phyloP scores from a whole-genome alignment of 257 asterid species.

The Ilex asprella region DNA sequence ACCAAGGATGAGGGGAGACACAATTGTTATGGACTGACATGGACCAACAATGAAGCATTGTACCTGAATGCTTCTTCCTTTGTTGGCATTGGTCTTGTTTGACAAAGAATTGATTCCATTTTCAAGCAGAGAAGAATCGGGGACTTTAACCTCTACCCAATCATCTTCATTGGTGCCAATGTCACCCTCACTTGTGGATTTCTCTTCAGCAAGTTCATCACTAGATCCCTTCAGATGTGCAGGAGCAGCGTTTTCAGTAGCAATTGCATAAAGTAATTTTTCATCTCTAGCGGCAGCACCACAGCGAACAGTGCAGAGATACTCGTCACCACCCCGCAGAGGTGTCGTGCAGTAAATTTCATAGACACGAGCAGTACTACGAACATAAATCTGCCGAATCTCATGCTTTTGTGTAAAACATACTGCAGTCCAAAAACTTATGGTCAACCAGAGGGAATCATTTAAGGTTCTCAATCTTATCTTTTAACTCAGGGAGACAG shows the following conservation, averaged over 20 bases:
- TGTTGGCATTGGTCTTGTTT: slow-evolving; percentile 14
- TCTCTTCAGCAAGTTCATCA: slow-evolving; percentile 30
- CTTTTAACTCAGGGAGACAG: too few relatives aligned
- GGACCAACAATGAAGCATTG: neutral
- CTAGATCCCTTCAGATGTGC: slow-evolving; percentile 23
- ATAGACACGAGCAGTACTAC: slow-evolving; percentile 87
- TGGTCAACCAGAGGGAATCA: slow-evolving; percentile 2
- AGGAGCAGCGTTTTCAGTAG: slow-evolving; percentile 26
- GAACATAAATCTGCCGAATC: slow-evolving; percentile 67
- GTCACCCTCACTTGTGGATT: slow-evolving; percentile 30
- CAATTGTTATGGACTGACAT: neutral
- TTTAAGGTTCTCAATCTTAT: too few relatives aligned
- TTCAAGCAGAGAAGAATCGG: slow-evolving; percentile 20
- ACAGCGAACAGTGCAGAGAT: slow-evolving; percentile 85
- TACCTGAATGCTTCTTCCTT: slow-evolving; percentile 27
- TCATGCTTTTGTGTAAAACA: slow-evolving; percentile 50
- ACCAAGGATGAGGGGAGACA: neutral
- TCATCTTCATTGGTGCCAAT: slow-evolving; percentile 60
- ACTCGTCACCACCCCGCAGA: slow-evolving; percentile 42
- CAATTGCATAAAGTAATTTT: slow-evolving; percentile 39
- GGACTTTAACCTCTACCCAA: slow-evolving; percentile 68
- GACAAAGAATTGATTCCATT: slow-evolving; percentile 23
- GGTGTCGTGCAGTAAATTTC: slow-evolving; percentile 63
- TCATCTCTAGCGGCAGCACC: slow-evolving; percentile 66
- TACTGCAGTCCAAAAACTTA: slow-evolving; percentile 40